phyloP scores from a whole-genome alignment of 176 grass and related monocot species.

The Musa beccarii region DNA sequence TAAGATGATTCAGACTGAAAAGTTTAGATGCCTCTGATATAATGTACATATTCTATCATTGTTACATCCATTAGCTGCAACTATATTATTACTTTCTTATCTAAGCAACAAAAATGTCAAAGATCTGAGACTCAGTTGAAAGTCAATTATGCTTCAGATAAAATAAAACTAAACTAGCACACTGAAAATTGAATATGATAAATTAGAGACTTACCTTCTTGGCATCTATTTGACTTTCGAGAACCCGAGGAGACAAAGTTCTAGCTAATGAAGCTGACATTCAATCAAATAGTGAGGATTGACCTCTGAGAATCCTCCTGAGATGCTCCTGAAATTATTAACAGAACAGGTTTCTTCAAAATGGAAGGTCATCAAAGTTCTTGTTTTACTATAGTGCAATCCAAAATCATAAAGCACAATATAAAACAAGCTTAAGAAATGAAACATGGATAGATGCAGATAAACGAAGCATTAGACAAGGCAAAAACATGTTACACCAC shows the following conservation, averaged over 20 bases:
- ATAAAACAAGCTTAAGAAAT: background rate
- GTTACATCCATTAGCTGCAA: background rate
- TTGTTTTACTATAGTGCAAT: background rate
- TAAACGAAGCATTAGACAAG: too few relatives aligned
- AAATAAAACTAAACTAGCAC: background rate
- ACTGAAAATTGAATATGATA: background rate
- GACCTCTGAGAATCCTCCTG: slow-evolving; percentile 94
- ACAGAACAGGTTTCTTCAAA: slow-evolving; percentile 12
- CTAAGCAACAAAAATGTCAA: background rate
- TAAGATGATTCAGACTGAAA: too few relatives aligned
- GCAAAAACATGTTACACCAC: too few relatives aligned
- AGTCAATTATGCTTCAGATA: too few relatives aligned
- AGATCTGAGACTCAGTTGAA: too few relatives aligned
- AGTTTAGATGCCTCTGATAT: too few relatives aligned
- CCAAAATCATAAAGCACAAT: background rate
- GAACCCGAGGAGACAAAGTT: slow-evolving; percentile 74
- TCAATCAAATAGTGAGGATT: slow-evolving; percentile 96
- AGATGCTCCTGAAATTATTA: slow-evolving; percentile 67
- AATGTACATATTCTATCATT: background rate
- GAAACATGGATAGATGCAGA: background rate
- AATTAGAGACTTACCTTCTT: slow-evolving; percentile 55
- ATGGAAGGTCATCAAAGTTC: slow-evolving; percentile 1
- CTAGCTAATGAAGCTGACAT: slow-evolving; percentile 81
- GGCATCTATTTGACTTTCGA: slow-evolving; percentile 93
- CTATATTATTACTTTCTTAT: background rate